Evolutionary conservation across 192 early-diverging fungal genomes (phyloP), one percentile per base, ranked within the genome.

Genomic region (Podila minutissima): DNA sequence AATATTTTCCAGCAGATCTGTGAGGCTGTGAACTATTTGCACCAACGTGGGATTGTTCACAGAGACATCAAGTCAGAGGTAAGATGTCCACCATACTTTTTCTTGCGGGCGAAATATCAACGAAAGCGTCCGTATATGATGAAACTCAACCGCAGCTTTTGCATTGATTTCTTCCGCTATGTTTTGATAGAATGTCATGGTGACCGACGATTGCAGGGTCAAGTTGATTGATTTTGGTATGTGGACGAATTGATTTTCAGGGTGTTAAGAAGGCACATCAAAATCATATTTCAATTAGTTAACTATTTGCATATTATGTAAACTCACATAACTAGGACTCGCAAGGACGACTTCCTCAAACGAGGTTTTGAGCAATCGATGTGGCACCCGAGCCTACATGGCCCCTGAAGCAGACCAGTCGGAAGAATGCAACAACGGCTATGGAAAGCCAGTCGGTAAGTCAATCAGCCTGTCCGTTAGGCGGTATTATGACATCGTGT

Each of bases 41-140:
- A 81, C 24, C 17, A 15, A 1, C 12, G n/a, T 0, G 41, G 58
- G 4, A 60, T 81, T 26, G 70, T 81, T 7, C 77, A 81, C 20
- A 66, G 77, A 19, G 77, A 81, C 20, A 81, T 81, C 66, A 81
- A 81, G 51, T 81, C 77, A 5, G 77, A 81, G 62, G 77, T 81
- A 73, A 49, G 33, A 4, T 9, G 11, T 41, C 38, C 9, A 9
- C 9, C 38, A 12, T 2, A 41, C 38, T 46, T 46, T 13, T 46
- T 46, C 41, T 46, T 46, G 41, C 41, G 15, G 41, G 15, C 41
- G 41, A 46, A 46, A 7, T 35, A 7, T 37, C 28, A 11, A 11
- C 22, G 61, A 38, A 1, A 10, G 2, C 1, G 5, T 46, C n/a
- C 1, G 3, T 41, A 13, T 20, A 22, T 4, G 24, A 17, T 61